Conservation (phyloP, 208 protist genomes). For the Endotrypanum monterogeii region DNA sequence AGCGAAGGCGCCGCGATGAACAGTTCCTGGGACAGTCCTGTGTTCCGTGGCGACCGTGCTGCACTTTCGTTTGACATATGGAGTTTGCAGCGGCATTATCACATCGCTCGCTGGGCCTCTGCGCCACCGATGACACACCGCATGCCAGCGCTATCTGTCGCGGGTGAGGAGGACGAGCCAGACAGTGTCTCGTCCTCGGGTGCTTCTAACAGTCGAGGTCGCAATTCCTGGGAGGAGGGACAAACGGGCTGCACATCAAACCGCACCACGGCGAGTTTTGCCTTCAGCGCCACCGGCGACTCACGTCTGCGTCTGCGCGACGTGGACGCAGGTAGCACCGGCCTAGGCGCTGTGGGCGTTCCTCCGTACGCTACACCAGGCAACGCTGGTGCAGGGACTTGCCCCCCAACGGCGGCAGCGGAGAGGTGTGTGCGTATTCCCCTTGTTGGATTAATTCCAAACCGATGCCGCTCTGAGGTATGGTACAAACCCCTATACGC, state of each 20-base stretch:
- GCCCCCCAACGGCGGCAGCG: neutral
- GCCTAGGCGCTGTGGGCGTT: neutral
- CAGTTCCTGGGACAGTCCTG: constrained; percentile 62
- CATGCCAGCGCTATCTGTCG: constrained; percentile 14
- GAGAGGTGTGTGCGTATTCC: constrained; percentile 47
- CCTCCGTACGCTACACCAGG: neutral
- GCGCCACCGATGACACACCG: constrained; percentile 26
- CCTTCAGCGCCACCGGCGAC: constrained; percentile 30
- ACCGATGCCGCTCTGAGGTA: constrained; percentile 76
- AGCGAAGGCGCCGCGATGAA: constrained; percentile 66
- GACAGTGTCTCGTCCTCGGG: constrained; percentile 23
- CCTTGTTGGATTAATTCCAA: constrained; percentile 70
- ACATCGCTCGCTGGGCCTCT: constrained; percentile 38
- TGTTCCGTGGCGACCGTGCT: constrained; percentile 68
- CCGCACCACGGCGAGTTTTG: constrained; percentile 19
- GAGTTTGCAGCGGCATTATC: constrained; percentile 50
- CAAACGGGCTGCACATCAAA: constrained; percentile 30
- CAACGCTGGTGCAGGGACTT: neutral
- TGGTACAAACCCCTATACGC: constrained; percentile 55
- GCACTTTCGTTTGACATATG: constrained; percentile 74
- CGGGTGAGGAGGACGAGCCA: constrained; percentile 17
- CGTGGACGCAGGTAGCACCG: constrained; percentile 9
- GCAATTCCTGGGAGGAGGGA: constrained; percentile 30
- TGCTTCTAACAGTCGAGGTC: constrained; percentile 24
- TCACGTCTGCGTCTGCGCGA: constrained; percentile 19